Percentiles rank a stretch among this genome's conserved stretches.
Conservation (phyloP, 805 yeast genomes). For the Candida manassasensis region DNA sequence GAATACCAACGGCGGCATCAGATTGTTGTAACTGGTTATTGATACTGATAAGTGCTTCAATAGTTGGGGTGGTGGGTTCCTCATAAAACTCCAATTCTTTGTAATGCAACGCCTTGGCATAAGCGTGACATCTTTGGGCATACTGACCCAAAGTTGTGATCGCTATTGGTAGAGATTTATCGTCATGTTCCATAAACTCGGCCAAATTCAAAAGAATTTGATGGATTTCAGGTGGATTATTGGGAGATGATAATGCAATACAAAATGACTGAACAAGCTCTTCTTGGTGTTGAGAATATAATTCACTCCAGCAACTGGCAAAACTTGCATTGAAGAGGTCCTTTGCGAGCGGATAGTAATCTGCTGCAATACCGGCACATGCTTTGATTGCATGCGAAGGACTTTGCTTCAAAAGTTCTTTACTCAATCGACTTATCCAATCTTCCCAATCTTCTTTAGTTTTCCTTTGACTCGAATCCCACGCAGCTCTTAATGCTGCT, state of each 20-base stretch:
- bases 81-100: slow-evolving; percentile 92
- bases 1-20: slow-evolving; percentile 95
- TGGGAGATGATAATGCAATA: slow-evolving; percentile 81
- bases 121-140: slow-evolving; percentile 94
- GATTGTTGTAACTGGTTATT: slow-evolving; percentile 94
- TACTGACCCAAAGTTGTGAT: slow-evolving; percentile 87
- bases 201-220: slow-evolving; percentile 86
- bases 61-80: slow-evolving; percentile 86
- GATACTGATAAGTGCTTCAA: slow-evolving; percentile 86
- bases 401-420: slow-evolving; percentile 82
- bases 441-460: slow-evolving; percentile 98
- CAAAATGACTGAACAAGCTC: slow-evolving; percentile 83
- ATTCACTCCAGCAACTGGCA: slow-evolving; percentile 92
- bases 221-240: slow-evolving; percentile 92
- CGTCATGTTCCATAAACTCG: slow-evolving; percentile 97
- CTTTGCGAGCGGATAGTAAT: slow-evolving; percentile 80
- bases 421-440: slow-evolving; percentile 85
- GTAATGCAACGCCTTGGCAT: slow-evolving; percentile 94
- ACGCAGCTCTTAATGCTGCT: slow-evolving; percentile 65
- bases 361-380: slow-evolving; percentile 83
- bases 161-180: slow-evolving; percentile 86
- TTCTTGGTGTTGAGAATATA: slow-evolving; percentile 84
- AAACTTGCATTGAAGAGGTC: slow-evolving; percentile 92
- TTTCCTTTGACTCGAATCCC: slow-evolving; percentile 88
- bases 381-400: slow-evolving; percentile 94